Percentiles rank a stretch among this genome's conserved stretches.
Evolutionary conservation across 345 rosid species (phyloP).

Genomic region (Syzygium oleosum): DNA sequence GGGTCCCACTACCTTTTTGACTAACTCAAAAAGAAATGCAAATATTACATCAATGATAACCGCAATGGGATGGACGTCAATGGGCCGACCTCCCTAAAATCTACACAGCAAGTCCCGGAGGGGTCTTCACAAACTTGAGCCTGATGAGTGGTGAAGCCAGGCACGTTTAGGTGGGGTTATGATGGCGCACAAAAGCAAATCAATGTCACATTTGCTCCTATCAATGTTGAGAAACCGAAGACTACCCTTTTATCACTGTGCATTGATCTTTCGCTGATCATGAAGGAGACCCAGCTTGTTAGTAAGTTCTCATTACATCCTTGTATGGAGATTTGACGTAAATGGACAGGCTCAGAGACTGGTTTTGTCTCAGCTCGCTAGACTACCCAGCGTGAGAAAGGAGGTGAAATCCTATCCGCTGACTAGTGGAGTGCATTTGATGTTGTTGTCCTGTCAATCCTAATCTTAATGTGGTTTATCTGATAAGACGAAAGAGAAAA

Average conservation of each 20-base stretch:
- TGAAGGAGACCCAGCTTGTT: background rate
- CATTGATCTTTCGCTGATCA: background rate
- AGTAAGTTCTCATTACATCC: background rate
- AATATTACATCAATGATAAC: too few species aligned
- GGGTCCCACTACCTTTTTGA: too few species aligned
- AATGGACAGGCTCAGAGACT: background rate
- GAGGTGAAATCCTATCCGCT: slow-evolving; percentile 1
- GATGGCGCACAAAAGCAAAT: background rate
- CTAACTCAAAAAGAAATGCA: too few species aligned
- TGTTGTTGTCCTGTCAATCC: background rate
- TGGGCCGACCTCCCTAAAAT: background rate
- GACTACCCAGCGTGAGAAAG: background rate
- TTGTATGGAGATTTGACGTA: background rate
- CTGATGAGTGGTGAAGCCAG: background rate
- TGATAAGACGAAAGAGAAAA: fast-evolving
- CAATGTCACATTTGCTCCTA: background rate
- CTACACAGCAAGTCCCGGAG: background rate
- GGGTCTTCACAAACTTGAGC: background rate
- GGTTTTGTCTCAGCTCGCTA: background rate
- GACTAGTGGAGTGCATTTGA: slow-evolving; percentile 11
- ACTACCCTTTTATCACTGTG: background rate
- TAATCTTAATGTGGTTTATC: background rate
- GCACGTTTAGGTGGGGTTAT: background rate
- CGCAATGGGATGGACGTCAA: too few species aligned
- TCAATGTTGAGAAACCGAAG: background rate